Percentiles rank a stretch among this genome's conserved stretches.
phyloP scores from a whole-genome alignment of 768 basidiomycete genomes.

The Tricholoma saponaceum region DNA sequence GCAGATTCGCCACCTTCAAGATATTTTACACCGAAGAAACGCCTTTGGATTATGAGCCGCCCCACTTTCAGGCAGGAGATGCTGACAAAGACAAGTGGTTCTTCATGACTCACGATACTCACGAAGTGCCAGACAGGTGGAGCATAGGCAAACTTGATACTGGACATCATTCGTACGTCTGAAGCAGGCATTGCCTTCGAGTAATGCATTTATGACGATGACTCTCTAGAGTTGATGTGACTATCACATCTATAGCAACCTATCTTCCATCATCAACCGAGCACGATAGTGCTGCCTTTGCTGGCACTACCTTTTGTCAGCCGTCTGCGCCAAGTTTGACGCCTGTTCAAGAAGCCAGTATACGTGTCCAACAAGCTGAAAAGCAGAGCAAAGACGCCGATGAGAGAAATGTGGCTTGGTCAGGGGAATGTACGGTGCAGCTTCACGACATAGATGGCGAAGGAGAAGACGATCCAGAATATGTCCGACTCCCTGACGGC shows the following conservation, averaged over 20 bases:
- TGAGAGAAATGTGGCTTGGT: conserved; percentile 64
- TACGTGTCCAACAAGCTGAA: conserved; percentile 51
- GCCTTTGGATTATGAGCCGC: conserved; percentile 82
- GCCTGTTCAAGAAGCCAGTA: conserved; percentile 52
- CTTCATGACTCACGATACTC: conserved; percentile 71
- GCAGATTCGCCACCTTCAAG: conserved; percentile 86
- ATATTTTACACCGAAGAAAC: conserved; percentile 78
- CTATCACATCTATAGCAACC: conserved; percentile 67
- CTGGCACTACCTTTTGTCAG: conserved; percentile 39
- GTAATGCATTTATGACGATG: background rate
- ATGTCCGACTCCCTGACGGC: conserved; percentile 31
- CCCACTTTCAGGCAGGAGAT: conserved; percentile 72
- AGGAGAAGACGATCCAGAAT: conserved; percentile 55
- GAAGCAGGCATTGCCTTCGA: background rate
- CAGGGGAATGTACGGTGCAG: conserved; percentile 47
- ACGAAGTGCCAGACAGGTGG: conserved; percentile 73
- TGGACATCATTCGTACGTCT: conserved; percentile 65
- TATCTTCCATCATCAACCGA: conserved; percentile 64
- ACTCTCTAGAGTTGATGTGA: conserved; percentile 56
- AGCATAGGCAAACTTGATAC: conserved; percentile 65
- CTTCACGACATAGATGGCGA: conserved; percentile 51
- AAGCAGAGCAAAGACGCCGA: conserved; percentile 60
- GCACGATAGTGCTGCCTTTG: conserved; percentile 52
- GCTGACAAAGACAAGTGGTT: conserved; percentile 71
- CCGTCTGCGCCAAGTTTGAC: conserved; percentile 37